phyloP scores from a whole-genome alignment of 2,329 filamentous ascomycete species.

The Phialemonium atrogriseum region DNA sequence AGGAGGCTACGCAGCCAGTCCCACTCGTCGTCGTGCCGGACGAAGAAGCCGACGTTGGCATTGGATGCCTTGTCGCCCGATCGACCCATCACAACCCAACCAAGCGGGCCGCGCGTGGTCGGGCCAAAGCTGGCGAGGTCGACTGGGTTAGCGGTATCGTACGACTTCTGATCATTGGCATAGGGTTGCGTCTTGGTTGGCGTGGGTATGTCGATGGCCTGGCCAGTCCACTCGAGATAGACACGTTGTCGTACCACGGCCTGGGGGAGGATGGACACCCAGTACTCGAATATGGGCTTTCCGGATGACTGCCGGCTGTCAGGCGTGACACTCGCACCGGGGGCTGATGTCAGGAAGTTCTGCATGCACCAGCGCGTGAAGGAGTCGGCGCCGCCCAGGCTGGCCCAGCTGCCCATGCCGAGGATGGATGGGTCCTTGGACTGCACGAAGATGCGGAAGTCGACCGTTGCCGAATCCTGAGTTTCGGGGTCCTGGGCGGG shows the following conservation, averaged over 20 bases:
- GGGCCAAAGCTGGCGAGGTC: slow-evolving; percentile 7
- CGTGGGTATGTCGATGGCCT: too few relatives aligned
- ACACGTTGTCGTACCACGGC: too few relatives aligned
- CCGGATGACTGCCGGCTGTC: too few relatives aligned
- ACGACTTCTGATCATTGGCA: too few relatives aligned
- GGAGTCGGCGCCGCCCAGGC: neutral
- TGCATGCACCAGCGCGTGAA: slow-evolving; percentile 14
- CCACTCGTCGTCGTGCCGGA: slow-evolving; percentile 27
- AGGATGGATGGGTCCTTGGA: slow-evolving; percentile 21
- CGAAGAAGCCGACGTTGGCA: slow-evolving; percentile 25
- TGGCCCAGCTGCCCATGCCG: too few relatives aligned
- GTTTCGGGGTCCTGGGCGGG: slow-evolving; percentile 17
- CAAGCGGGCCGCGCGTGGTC: slow-evolving; percentile 15
- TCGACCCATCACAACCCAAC: slow-evolving; percentile 20
- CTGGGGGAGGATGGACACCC: too few relatives aligned
- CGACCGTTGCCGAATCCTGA: slow-evolving; percentile 25
- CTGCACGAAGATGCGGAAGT: slow-evolving; percentile 28
- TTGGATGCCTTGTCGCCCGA: slow-evolving; percentile 25
- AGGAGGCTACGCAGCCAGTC: slow-evolving; percentile 27
- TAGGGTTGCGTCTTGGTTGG: too few relatives aligned
- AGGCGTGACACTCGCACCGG: too few relatives aligned
- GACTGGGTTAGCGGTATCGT: slow-evolving; percentile 4
- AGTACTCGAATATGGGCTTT: too few relatives aligned
- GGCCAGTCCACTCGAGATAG: too few relatives aligned
- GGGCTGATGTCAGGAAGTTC: slow-evolving; percentile 14